Conservation (phyloP, 768 basidiomycete genomes). For the Amyloporia xantha region DNA sequence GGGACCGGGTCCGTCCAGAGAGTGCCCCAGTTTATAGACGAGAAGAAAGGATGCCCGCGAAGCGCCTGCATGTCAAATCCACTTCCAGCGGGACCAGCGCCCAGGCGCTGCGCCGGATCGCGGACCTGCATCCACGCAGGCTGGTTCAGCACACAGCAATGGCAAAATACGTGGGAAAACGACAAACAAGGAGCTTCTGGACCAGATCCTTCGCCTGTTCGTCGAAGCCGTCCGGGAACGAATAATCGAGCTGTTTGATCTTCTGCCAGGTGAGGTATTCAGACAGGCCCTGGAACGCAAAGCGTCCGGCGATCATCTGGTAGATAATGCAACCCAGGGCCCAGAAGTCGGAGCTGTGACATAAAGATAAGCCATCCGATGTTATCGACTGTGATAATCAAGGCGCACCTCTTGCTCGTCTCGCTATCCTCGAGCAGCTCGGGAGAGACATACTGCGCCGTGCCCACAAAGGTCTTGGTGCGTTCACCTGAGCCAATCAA, state of each 20-base stretch:
- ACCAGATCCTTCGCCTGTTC: slow-evolving; percentile 76
- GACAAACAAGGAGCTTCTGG: slow-evolving; percentile 62
- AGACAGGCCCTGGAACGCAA: slow-evolving; percentile 86
- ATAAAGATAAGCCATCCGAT: slow-evolving; percentile 4
- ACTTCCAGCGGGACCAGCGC: slow-evolving; percentile 40
- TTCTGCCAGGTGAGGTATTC: slow-evolving; percentile 95
- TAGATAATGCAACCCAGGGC: slow-evolving; percentile 91
- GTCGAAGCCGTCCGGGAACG: slow-evolving; percentile 84
- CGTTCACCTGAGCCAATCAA: slow-evolving; percentile 33
- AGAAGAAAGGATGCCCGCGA: slow-evolving; percentile 58
- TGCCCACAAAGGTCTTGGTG: slow-evolving; percentile 78
- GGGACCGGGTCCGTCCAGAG: slow-evolving; percentile 65
- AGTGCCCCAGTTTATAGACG: slow-evolving; percentile 48
- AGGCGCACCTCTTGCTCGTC: slow-evolving; percentile 65
- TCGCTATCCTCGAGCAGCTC: slow-evolving; percentile 72
- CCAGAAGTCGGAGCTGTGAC: slow-evolving; percentile 84
- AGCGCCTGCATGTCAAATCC: slow-evolving; percentile 39
- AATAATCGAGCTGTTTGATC: slow-evolving; percentile 83
- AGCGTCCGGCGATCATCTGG: slow-evolving; percentile 87
- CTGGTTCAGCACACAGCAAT: slow-evolving; percentile 21
- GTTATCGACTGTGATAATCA: neutral
- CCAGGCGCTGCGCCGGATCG: slow-evolving; percentile 55
- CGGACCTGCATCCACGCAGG: slow-evolving; percentile 41
- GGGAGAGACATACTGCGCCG: slow-evolving; percentile 85
- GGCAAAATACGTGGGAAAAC: slow-evolving; percentile 3